Percentiles rank a stretch among this genome's conserved stretches.
phyloP scores from a whole-genome alignment of 2,329 filamentous ascomycete genomes.

The Cladophialophora yegresii region DNA sequence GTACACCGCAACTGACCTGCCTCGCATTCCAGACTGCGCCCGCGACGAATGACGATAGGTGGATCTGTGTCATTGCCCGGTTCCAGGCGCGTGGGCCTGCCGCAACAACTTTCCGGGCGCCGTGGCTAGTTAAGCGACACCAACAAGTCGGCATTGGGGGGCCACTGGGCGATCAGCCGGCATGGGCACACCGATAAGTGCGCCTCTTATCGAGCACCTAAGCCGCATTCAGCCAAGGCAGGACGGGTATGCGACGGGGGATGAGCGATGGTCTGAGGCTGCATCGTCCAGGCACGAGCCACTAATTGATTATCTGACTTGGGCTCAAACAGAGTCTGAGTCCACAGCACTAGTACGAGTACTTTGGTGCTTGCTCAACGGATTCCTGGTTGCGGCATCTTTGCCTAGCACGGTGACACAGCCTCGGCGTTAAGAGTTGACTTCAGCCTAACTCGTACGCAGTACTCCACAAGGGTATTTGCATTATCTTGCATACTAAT shows the following conservation, averaged over 20 bases:
- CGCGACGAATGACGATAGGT: constrained; percentile 12
- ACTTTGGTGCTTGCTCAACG: constrained; percentile 1
- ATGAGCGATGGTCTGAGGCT: neutral
- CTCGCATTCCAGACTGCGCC: constrained; percentile 17
- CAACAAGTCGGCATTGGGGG: neutral
- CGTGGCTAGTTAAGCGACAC: neutral
- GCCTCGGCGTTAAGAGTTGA: neutral
- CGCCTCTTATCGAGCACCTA: neutral
- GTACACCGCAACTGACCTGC: constrained; percentile 9
- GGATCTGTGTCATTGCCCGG: constrained; percentile 7
- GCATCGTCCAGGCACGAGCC: neutral
- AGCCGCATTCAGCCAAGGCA: neutral
- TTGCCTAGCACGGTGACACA: neutral
- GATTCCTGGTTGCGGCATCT: neutral
- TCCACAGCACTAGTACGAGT: neutral
- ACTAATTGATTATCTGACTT: neutral
- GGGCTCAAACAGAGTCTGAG: neutral
- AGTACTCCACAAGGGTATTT: neutral
- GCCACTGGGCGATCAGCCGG: neutral
- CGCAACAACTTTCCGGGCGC: constrained; percentile 2
- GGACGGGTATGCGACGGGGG: neutral
- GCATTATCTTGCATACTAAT: neutral
- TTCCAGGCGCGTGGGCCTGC: constrained; percentile 4
- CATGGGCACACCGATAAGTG: neutral
- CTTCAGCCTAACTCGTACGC: neutral